phyloP scores from a whole-genome alignment of 495 filamentous ascomycete species.

The Talaromyces liani region DNA sequence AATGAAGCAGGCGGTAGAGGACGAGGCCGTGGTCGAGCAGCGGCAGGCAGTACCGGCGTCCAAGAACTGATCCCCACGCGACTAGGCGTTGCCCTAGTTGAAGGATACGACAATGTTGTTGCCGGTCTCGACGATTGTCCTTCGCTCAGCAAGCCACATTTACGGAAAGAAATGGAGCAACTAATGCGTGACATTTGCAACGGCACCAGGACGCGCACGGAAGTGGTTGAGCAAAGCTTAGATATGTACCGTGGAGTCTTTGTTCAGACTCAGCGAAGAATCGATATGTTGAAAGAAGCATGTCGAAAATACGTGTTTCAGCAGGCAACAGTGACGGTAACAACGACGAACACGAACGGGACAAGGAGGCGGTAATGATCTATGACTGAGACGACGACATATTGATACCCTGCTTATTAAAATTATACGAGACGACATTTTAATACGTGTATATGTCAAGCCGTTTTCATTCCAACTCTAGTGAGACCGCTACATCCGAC shows the following conservation, averaged over 20 bases:
- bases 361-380: not conserved
- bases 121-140: conserved; percentile 62
- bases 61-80: conserved; percentile 87
- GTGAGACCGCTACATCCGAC: not conserved
- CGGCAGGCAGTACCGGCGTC: conserved; percentile 43
- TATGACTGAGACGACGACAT: not conserved
- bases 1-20: conserved; percentile 14
- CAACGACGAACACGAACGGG: conserved; percentile 1
- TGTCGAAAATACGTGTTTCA: conserved; percentile 43
- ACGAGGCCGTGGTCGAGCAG: conserved; percentile 33
- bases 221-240: conserved; percentile 72
- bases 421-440: not conserved
- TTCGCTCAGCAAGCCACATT: conserved; percentile 90
- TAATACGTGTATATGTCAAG: not conserved
- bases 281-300: conserved; percentile 63
- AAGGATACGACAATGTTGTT: conserved; percentile 83
- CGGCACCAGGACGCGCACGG: conserved; percentile 63
- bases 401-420: conserved; percentile 1
- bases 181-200: conserved; percentile 94
- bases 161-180: conserved; percentile 94
- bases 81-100: conserved; percentile 81
- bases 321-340: conserved; percentile 8
- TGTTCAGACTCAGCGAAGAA: conserved; percentile 62
- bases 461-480: not conserved
- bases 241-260: conserved; percentile 82